These are phyloP conservation scores for Hydnomerulius pinastri DNA, from an alignment of 768 basidiomycete species.

Conservation along the genomic window DNA sequence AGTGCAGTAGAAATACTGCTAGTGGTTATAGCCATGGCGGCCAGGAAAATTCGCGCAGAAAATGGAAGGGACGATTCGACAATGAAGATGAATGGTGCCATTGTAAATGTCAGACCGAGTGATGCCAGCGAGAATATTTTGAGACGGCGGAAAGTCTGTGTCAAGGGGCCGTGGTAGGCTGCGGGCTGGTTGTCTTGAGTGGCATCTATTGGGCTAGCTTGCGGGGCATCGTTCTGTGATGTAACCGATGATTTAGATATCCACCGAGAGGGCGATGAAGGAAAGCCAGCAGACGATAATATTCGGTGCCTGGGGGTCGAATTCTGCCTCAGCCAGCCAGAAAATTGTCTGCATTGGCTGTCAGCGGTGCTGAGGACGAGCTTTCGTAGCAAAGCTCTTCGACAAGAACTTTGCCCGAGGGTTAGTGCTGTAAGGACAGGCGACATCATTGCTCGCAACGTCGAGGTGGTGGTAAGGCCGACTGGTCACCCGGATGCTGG, in stretches of 20 bases:
- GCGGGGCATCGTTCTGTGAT: conserved; percentile 4
- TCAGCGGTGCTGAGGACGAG: background rate
- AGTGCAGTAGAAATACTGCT: conserved; percentile 74
- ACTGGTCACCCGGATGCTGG: background rate
- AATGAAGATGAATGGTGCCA: conserved; percentile 81
- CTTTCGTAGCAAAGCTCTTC: conserved; percentile 11
- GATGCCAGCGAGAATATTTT: conserved; percentile 86
- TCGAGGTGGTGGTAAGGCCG: background rate
- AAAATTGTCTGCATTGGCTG: conserved; percentile 7
- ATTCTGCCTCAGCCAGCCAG: background rate
- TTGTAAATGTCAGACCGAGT: conserved; percentile 61
- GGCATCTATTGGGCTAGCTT: conserved; percentile 3
- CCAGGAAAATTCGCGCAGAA: conserved; percentile 67
- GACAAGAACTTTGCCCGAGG: conserved; percentile 17
- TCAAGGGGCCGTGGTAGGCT: conserved; percentile 72
- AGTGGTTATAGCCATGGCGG: conserved; percentile 68
- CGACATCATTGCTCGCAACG: conserved; percentile 6
- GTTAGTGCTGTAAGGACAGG: conserved; percentile 4
- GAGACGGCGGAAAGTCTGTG: conserved; percentile 70
- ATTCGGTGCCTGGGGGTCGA: background rate
- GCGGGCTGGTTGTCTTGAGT: conserved; percentile 6
- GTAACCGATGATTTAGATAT: conserved; percentile 14
- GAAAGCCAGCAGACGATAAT: background rate
- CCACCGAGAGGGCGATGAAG: conserved; percentile 1
- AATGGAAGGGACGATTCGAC: conserved; percentile 77